Base-by-base conservation (phyloP, 1,139 yeast species). In the Nakaseomyces sp. region DNA sequence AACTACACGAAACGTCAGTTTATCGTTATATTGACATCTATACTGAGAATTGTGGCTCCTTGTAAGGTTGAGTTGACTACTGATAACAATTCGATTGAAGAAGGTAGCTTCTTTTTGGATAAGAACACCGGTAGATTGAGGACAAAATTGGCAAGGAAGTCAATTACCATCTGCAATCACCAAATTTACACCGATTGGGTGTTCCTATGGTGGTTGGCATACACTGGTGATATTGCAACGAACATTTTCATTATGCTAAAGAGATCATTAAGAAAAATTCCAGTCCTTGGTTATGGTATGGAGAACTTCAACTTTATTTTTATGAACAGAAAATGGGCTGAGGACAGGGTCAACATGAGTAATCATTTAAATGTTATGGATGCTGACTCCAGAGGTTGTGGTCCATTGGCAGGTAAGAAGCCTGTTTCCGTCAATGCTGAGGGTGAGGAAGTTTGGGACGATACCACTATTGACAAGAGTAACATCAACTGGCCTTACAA, bases 151-250 rank as follows among this genome's bases (percentile, higher is more conserved):
- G 40, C 42, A 5, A 44, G 44, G 7, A 51, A 51, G n/a, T 54
- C 64, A 1, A 53, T 63, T 1, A 50, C 57, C n/a, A 60, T 61
- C 71, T 84, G 39, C 16, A 91, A 91, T 60, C 98, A 91, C 64
- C 97, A 89, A 65, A 81, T 89, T 18, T 89, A 91, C 60, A 80
- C 94, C 3, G 99, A 91, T 63, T 91, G 99, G 99, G 73, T 86
- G 16, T 88, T 77, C 57, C 59, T 88, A 45, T 91, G 99, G 99
- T 91, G 87, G 77, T 55, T 86, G 25, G 70, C 87, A 0, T 84
- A 86, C 60, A 73, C 89, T 2, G 76, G 87, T 5, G 65, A 72
- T 25, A 64, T 81, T 43, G 76, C 79, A 8, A 84, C 85, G 12
- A 75, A 78, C 48, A 69, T 81, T 15, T 77, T 78, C 45, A 85